Base-by-base conservation (phyloP, 2,329 filamentous ascomycete genomes). In the Ambrosiella xylebori region DNA sequence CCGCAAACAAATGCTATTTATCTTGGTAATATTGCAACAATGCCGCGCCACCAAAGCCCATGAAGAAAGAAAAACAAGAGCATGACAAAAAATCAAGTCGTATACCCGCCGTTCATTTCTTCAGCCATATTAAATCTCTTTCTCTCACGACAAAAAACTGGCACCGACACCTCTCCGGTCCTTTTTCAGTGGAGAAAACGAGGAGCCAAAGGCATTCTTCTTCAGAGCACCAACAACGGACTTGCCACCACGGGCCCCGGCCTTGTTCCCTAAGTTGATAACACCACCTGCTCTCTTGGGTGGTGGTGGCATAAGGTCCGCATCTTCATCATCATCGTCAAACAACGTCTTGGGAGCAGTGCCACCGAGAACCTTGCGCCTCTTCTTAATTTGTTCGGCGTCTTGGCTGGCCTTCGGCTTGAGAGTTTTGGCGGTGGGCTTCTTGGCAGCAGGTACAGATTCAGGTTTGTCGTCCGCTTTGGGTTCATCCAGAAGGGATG, bases 161-260 rank as follows among this genome's bases (percentile, higher is more conserved):
- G 80, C 80, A 61, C 75, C 74, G 2, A 79, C 75, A 38, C 80
- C 80, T 61, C 81, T 79, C 59, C 78, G 76, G 55, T 88, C 81
- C 66, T 78, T 78, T 71, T 89, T 89, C 60, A 89, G 70, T 7
- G 85, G 85, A 15, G 85, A 88, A 66, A 89, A 88, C 3, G 74
- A 65, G 15, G 70, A 71, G 11, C 73, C 73, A 11, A 74, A 73
- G 62, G 67, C n/a, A 67, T 66, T 38, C 69, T 68, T 44, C 65
- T 70, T 51, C 76, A 67, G 1, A 68, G 69, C 35, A 69, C 50
- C 59, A 38, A 59, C 54, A 3, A 55, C 61, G 12, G 57, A 57
- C 39, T 59, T 59, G 45, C 52, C 36, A 50, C 41, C 51, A n/a
- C 44, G 47, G 13, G 47, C 27, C 37, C 54, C 45, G 17, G 38